Evolutionary conservation across 148 eudicot genomes (phyloP), one percentile per base, ranked within the genome.

Genomic region (Camellia japonica): DNA sequence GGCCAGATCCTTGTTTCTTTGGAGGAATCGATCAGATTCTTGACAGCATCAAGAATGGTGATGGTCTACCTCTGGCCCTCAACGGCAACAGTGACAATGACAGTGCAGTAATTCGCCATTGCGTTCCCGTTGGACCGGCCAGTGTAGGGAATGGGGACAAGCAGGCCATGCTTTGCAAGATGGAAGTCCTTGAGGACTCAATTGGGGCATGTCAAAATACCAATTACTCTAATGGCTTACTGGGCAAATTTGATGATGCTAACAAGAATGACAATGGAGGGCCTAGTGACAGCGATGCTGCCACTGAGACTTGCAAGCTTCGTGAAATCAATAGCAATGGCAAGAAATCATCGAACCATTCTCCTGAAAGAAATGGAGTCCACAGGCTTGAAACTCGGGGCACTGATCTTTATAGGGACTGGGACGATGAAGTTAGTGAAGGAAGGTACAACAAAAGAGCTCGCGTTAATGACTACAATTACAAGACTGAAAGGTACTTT

Each of bases 11-110:
- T 47, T 69, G 90, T 75, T 90, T 90, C 67, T 91, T 91, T 52
- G 88, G 94, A 68, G 94, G 93, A 41, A 90, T 90, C 78, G 92
- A 95, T 87, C 88, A 79, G 69, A 89, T 94, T 82, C 86, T 91
- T 42, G 93, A 91, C 72, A 84, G 87, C 79, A 89, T 93, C 10
- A 91, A 87, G 74, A 88, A 88, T 42, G 90, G 91, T 7, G 82
- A 76, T 9, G 89, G 87, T 18, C 87, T 87, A 81, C 75, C 87
- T 51, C 52, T 79, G 56, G 77, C 58, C 11, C 75, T 68, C 66
- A 55, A 23, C 11, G n/a, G 43, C 70, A 74, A 73, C 38, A 71
- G 71, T 52, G 84, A 61, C 79, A 55, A 67, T 66, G 80, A 73
- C 62, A 63, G 43, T 74, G 75, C 56, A 75, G 7, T 19, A 30